These are phyloP conservation scores for Firmiana major DNA, from an alignment of 345 rosid genomes.

Conservation along the genomic window DNA sequence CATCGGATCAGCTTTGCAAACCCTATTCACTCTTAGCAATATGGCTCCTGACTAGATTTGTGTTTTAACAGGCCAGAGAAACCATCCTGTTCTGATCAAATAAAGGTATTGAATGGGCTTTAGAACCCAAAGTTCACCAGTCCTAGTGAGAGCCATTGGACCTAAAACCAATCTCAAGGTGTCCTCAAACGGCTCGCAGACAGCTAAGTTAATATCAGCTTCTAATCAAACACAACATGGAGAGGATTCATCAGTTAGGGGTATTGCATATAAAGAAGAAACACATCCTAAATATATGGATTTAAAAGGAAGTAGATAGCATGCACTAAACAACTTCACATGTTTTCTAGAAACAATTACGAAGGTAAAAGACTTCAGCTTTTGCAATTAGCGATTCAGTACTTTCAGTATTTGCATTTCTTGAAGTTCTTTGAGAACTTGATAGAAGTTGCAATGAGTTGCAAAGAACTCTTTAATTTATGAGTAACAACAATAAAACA, in stretches of 20 bases:
- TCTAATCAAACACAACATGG: not conserved
- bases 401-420: not conserved
- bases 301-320: not conserved
- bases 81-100: too few relatives aligned
- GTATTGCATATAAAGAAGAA: not conserved
- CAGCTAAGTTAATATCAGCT: not conserved
- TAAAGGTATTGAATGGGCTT: too few relatives aligned
- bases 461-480: not conserved
- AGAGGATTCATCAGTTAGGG: not conserved
- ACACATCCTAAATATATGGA: not conserved
- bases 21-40: too few relatives aligned
- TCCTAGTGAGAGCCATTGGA: not conserved
- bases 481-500: not conserved
- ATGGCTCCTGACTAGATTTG: too few relatives aligned
- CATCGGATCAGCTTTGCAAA: too few relatives aligned
- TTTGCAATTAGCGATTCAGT: not conserved
- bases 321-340: not conserved
- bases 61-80: too few relatives aligned
- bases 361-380: not conserved
- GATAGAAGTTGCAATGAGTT: not conserved
- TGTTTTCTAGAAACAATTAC: not conserved
- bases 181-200: not conserved
- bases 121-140: too few relatives aligned
- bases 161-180: not conserved
- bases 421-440: not conserved